phyloP scores from a whole-genome alignment of 306 rosid genomes.

The Begonia fuchsioides region DNA sequence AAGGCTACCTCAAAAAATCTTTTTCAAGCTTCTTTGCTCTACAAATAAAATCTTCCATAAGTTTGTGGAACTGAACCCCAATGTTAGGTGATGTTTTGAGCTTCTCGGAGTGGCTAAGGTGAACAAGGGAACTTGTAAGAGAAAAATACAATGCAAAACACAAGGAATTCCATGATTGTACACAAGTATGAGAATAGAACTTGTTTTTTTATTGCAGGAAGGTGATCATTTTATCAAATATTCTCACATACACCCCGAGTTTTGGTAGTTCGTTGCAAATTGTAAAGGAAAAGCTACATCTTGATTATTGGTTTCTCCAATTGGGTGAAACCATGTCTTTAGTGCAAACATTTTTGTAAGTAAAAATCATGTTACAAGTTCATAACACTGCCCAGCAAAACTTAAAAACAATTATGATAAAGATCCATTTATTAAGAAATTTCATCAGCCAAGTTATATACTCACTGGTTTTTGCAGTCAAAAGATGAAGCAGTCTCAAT shows the following conservation, averaged over 20 bases:
- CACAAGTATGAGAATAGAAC: neutral
- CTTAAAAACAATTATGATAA: too few species aligned
- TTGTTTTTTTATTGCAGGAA: too few species aligned
- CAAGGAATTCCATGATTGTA: neutral
- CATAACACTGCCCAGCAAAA: too few species aligned
- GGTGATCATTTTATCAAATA: too few species aligned
- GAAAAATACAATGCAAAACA: neutral
- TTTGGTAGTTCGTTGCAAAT: too few species aligned
- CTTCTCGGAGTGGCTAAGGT: conserved; percentile 37
- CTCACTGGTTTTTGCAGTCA: conserved; percentile 49
- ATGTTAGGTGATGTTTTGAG: conserved; percentile 27
- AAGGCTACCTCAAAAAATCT: conserved; percentile 54
- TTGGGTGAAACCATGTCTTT: too few species aligned
- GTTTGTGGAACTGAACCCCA: conserved; percentile 32
- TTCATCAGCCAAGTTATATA: conserved; percentile 1
- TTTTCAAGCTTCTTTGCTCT: conserved; percentile 64
- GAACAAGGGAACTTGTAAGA: conserved; percentile 2
- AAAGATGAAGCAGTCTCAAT: conserved; percentile 18
- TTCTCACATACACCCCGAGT: too few species aligned
- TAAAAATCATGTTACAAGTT: too few species aligned
- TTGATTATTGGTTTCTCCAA: too few species aligned
- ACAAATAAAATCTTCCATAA: conserved; percentile 38
- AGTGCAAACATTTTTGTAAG: too few species aligned
- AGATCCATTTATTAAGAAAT: too few species aligned
- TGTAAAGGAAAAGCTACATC: too few species aligned